Conservation (phyloP, 768 basidiomycete genomes). For the Pleurotus eryngii region DNA sequence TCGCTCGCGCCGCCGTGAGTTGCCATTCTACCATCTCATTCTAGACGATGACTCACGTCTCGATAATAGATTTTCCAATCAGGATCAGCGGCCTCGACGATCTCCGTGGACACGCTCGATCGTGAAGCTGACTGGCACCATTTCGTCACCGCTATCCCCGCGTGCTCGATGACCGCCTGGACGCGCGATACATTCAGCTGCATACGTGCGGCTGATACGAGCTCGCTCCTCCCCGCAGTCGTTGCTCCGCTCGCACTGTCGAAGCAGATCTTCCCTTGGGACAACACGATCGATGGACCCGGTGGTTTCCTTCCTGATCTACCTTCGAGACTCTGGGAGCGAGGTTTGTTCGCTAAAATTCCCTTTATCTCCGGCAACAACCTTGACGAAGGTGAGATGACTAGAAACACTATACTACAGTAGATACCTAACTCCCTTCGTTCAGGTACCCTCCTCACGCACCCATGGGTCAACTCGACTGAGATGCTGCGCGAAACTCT, state of each 20-base stretch:
- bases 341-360: slow-evolving; percentile 25
- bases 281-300: slow-evolving; percentile 39
- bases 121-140: slow-evolving; percentile 33
- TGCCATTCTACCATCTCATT: too few species aligned
- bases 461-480: slow-evolving; percentile 19
- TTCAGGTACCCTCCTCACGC: slow-evolving; percentile 30
- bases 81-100: slow-evolving; percentile 30
- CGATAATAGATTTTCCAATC: slow-evolving; percentile 39
- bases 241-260: slow-evolving; percentile 11
- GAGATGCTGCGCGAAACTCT: slow-evolving; percentile 15
- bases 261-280: slow-evolving; percentile 24
- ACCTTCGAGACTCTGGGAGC: slow-evolving; percentile 29
- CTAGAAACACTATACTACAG: too few species aligned
- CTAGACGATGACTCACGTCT: background rate
- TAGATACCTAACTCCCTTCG: too few species aligned
- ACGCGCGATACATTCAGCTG: slow-evolving; percentile 34
- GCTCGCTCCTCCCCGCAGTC: slow-evolving; percentile 13
- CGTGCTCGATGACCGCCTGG: slow-evolving; percentile 23
- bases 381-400: slow-evolving; percentile 48
- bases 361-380: slow-evolving; percentile 45
- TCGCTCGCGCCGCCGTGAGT: slow-evolving; percentile 31
- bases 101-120: slow-evolving; percentile 19
- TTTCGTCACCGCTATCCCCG: slow-evolving; percentile 33
- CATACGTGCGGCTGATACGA: slow-evolving; percentile 14
- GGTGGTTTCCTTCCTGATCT: slow-evolving; percentile 36